Conservation (phyloP, 768 basidiomycete species). For the Chalciporus pseudorubinellus region DNA sequence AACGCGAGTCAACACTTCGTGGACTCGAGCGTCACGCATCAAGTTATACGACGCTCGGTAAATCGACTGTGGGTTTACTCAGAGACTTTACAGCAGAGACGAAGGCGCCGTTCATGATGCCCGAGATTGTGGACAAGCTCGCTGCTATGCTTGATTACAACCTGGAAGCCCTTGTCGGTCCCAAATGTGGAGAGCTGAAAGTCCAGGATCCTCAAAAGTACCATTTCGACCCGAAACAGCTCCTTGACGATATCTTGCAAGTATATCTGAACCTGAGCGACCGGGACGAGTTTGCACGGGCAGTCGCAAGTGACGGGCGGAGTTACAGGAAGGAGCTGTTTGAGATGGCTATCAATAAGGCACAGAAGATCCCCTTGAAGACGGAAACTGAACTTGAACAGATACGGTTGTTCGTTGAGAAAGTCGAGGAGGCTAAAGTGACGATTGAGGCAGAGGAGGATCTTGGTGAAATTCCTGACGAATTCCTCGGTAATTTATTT, state of each 20-base stretch:
- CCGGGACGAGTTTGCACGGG: constrained; percentile 73
- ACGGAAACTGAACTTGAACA: constrained; percentile 71
- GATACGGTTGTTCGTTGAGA: constrained; percentile 66
- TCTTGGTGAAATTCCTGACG: constrained; percentile 90
- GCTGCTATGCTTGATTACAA: constrained; percentile 98
- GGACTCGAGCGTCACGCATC: constrained; percentile 82
- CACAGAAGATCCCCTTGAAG: constrained; percentile 63
- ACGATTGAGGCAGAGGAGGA: constrained; percentile 87
- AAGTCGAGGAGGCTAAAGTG: constrained; percentile 83
- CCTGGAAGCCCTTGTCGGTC: constrained; percentile 83
- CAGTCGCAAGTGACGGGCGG: constrained; percentile 91
- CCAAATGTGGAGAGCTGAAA: constrained; percentile 79
- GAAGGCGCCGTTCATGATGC: constrained; percentile 90
- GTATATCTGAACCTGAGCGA: constrained; percentile 88
- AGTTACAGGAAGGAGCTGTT: constrained; percentile 87
- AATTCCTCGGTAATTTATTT: constrained; percentile 74
- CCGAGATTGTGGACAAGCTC: constrained; percentile 91
- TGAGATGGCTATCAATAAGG: constrained; percentile 69
- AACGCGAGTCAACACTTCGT: constrained; percentile 75
- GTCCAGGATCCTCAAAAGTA: constrained; percentile 87
- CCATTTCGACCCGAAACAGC: constrained; percentile 78
- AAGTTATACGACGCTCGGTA: constrained; percentile 82
- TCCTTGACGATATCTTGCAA: constrained; percentile 85
- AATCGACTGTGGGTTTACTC: constrained; percentile 86
- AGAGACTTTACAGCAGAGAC: constrained; percentile 92